These are phyloP conservation scores for Claviceps capensis DNA, from an alignment of 2,329 filamentous ascomycete species.

Conservation along the genomic window DNA sequence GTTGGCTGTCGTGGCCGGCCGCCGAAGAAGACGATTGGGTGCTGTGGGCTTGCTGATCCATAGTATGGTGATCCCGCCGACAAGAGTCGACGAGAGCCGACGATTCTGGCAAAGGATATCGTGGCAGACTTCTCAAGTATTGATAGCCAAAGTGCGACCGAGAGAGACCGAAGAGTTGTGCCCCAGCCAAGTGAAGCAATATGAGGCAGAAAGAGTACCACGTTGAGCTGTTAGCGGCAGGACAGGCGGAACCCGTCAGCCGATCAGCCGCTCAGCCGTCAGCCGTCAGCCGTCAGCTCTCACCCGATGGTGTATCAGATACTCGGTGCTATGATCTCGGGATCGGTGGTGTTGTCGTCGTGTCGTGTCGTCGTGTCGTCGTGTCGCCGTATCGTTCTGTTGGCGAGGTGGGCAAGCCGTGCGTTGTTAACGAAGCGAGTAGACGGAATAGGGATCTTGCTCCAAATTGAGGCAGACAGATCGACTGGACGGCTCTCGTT, in stretches of 20 bases:
- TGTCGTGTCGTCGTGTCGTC: neutral
- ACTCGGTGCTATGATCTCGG: neutral
- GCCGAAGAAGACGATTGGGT: conserved; percentile 52
- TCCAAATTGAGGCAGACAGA: neutral
- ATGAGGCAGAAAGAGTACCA: conserved; percentile 7
- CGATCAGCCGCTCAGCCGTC: too few species aligned
- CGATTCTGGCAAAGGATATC: conserved; percentile 8
- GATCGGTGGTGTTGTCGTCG: neutral
- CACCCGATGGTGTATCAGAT: neutral
- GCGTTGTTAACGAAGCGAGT: neutral
- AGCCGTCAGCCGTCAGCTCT: too few species aligned
- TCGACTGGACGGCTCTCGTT: too few species aligned
- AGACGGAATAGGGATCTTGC: neutral
- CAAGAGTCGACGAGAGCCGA: neutral
- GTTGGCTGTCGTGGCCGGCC: conserved; percentile 25
- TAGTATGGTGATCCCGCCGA: conserved; percentile 21
- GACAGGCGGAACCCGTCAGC: too few species aligned
- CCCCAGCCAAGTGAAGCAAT: conserved; percentile 11
- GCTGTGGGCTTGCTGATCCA: conserved; percentile 29
- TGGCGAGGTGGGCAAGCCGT: neutral
- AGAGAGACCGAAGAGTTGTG: conserved; percentile 11
- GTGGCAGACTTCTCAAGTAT: conserved; percentile 34
- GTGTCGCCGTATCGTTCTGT: neutral
- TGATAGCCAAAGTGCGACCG: conserved; percentile 24
- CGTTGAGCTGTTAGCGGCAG: neutral